Base-by-base conservation (phyloP, 179 eudicot genomes). In the Sideroxylon spinosum region DNA sequence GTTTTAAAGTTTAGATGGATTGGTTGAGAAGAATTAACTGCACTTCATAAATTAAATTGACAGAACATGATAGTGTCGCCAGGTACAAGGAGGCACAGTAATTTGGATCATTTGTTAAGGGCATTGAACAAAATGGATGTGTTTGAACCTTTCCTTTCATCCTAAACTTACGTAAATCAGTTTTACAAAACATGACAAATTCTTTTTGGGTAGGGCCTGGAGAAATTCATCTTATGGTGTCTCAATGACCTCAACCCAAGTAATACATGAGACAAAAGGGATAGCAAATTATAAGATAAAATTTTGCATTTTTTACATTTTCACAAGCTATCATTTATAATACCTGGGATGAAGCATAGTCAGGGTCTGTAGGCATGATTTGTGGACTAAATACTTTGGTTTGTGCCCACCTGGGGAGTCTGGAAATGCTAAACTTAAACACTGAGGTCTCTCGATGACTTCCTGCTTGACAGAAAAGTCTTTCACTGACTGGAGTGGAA, bases 321-420 rank as follows among this genome's bases (percentile, higher is more conserved):
- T 16, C 56, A 65, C 44, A 22, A 12, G 11, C 23, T 25, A 55
- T 7, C 61, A 14, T 52, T 25, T 25, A 12, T 17, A 72, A 26
- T 82, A 86, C 88, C 87, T 86, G 81, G 56, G 78, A 79, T 20
- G 84, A 73, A 68, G 76, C 46, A 71, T 48, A 68, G 62, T 72
- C 69, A 11, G 63, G 73, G 44, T 77, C 78, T 12, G 23, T 16
- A 19, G 74, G 79, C 55, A 79, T 46, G n/a, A 79, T 26, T 66
- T 12, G 32, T 19, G 72, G 68, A 46, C 72, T 68, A 75, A 44
- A 79, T 57, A 82, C 85, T 84, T 86, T 87, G 71, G 78, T 76
- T 77, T 80, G 81, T 65, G 92, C 92, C 92, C 92, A 89, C 69
- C 76, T 82, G 72, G 92, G 92, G 77, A 89, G 89, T 76, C 87